These are phyloP conservation scores for Eucalyptus microcorys DNA, from an alignment of 345 rosid genomes.

Conservation along the genomic window DNA sequence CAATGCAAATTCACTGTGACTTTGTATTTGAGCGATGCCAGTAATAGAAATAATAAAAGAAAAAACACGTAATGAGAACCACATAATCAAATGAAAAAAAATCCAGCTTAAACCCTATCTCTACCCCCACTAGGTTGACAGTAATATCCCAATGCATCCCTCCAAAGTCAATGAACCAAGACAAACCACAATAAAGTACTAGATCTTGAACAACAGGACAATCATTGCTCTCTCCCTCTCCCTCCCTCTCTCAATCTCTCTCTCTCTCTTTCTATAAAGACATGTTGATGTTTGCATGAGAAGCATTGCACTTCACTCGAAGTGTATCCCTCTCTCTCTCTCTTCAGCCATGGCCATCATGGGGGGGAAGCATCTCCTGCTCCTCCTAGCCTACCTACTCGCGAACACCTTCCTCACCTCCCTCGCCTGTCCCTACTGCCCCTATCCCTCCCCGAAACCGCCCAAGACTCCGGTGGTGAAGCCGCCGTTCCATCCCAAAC, in stretches of 20 bases:
- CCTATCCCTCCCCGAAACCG: constrained; percentile 31
- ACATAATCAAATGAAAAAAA: neutral
- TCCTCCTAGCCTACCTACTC: neutral
- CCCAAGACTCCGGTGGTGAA: neutral
- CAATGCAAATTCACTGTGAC: neutral
- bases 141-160: neutral
- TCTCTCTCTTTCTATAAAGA: neutral
- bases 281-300: neutral
- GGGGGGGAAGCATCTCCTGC: neutral
- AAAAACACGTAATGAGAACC: neutral
- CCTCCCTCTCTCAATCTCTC: neutral
- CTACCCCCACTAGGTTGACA: neutral
- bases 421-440: constrained; percentile 34
- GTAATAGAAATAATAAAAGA: neutral
- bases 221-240: neutral
- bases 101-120: neutral
- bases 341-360: neutral
- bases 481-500: neutral
- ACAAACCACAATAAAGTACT: neutral
- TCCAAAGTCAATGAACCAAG: neutral
- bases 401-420: constrained; percentile 7
- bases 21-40: neutral
- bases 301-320: neutral
- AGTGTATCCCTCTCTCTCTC: neutral
- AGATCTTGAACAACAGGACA: neutral